These are phyloP conservation scores for Metroxylon sagu DNA, from an alignment of 176 grass and related monocot species.

Conservation along the genomic window DNA sequence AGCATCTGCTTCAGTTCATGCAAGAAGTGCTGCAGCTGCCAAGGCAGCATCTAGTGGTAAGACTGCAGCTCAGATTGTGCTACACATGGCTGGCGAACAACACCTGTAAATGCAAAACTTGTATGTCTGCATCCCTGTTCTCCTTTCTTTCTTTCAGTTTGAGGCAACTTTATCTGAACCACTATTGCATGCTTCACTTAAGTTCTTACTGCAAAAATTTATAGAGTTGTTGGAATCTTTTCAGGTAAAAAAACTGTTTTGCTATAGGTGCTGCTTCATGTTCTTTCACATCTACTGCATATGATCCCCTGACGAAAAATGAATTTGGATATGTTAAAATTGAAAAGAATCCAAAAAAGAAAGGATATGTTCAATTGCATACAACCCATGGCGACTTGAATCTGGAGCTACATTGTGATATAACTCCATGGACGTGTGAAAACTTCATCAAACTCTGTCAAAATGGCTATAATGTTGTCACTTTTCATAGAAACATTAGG, in stretches of 20 bases:
- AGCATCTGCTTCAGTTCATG: constrained; percentile 93
- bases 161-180: not conserved
- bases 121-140: constrained; percentile 30
- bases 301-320: constrained; percentile 82
- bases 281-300: constrained; percentile 89
- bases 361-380: constrained; percentile 89
- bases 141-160: constrained; percentile 10
- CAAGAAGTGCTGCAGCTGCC: constrained; percentile 78
- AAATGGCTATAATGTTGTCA: constrained; percentile 80
- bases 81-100: constrained; percentile 77
- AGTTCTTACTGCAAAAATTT: not conserved
- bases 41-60: constrained; percentile 78
- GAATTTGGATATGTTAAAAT: constrained; percentile 83
- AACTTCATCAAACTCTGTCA: constrained; percentile 95
- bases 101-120: constrained; percentile 87
- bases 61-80: constrained; percentile 77
- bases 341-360: constrained; percentile 94
- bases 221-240: constrained; percentile 24
- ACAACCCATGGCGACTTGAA: constrained; percentile 95
- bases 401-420: constrained; percentile 91
- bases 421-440: constrained; percentile 80
- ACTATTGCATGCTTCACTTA: not conserved
- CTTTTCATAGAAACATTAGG: constrained; percentile 88
- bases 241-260: constrained; percentile 81
- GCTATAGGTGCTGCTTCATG: constrained; percentile 83